phyloP scores from a whole-genome alignment of 2,329 filamentous ascomycete species.

The Anthostomella pinea region DNA sequence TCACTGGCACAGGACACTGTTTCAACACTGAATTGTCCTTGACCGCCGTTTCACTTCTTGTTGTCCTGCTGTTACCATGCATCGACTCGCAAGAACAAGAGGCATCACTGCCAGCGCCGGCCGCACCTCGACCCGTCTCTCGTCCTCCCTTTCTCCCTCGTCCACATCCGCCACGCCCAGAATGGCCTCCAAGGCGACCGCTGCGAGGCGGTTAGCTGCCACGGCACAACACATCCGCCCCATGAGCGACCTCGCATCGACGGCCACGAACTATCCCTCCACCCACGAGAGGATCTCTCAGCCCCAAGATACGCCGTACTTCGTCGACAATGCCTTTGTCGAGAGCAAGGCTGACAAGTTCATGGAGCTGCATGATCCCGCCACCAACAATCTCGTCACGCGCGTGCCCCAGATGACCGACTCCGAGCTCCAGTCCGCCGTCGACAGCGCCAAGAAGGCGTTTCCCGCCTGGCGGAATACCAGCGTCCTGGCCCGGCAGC shows the following conservation, averaged over 20 bases:
- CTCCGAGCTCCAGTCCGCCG: constrained; percentile 70
- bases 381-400: constrained; percentile 82
- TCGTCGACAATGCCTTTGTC: constrained; percentile 77
- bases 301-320: constrained; percentile 73
- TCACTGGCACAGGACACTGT: too few species aligned
- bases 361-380: constrained; percentile 79
- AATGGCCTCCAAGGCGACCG: constrained; percentile 37
- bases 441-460: constrained; percentile 72
- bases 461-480: constrained; percentile 72
- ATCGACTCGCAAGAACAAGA: constrained; percentile 28
- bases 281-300: constrained; percentile 68
- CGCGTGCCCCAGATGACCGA: constrained; percentile 80
- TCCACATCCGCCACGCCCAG: constrained; percentile 22
- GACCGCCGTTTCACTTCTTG: not conserved
- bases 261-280: constrained; percentile 62
- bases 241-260: constrained; percentile 51
- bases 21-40: too few species aligned
- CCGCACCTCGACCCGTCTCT: constrained; percentile 24
- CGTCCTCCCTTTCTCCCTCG: constrained; percentile 15
- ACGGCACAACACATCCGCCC: constrained; percentile 55
- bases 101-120: constrained; percentile 24
- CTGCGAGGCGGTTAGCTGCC: constrained; percentile 54
- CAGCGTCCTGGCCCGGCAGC: constrained; percentile 70
- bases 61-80: constrained; percentile 27
- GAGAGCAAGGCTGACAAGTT: constrained; percentile 65